A percentile compares a stretch with the other conserved stretches of the same genome.
Conservation (phyloP, 225 moss, liverwort and hornwort species). For the Neckera pumila region DNA sequence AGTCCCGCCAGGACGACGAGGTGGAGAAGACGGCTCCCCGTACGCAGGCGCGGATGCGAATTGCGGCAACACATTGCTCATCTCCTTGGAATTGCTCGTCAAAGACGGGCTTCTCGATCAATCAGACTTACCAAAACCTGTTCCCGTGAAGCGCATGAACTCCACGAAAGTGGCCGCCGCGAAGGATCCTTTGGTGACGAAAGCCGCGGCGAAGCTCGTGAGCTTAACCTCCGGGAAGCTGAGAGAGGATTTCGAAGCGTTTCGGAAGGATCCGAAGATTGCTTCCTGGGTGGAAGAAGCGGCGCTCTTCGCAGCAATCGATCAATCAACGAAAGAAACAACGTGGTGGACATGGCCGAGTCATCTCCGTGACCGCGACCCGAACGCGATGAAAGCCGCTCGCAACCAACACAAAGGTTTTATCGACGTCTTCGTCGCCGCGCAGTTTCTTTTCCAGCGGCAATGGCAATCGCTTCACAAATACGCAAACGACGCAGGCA, state of each 20-base stretch:
- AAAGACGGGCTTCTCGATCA: slow-evolving; percentile 58
- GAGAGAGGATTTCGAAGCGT: slow-evolving; percentile 50
- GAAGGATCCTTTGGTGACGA: slow-evolving; percentile 65
- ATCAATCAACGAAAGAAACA: slow-evolving; percentile 31
- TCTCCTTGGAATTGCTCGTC: slow-evolving; percentile 77
- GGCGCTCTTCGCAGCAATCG: slow-evolving; percentile 79
- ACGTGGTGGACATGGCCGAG: slow-evolving; percentile 91
- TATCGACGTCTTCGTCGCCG: slow-evolving; percentile 55
- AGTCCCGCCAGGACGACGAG: slow-evolving; percentile 84
- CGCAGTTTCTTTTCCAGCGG: slow-evolving; percentile 78
- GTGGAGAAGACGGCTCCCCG: slow-evolving; percentile 93
- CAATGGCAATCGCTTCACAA: slow-evolving; percentile 85
- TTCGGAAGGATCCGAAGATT: slow-evolving; percentile 46
- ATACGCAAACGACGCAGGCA: slow-evolving; percentile 62
- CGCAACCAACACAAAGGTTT: slow-evolving; percentile 41
- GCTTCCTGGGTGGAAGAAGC: slow-evolving; percentile 83
- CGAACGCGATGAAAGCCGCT: slow-evolving; percentile 41
- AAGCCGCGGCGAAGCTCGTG: slow-evolving; percentile 68
- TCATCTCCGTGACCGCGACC: slow-evolving; percentile 60
- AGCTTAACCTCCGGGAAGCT: slow-evolving; percentile 39
- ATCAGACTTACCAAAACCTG: slow-evolving; percentile 44
- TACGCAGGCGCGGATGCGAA: slow-evolving; percentile 82
- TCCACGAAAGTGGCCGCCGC: slow-evolving; percentile 43
- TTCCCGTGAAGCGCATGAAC: slow-evolving; percentile 62
- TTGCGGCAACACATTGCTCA: slow-evolving; percentile 74